Conservation (phyloP, 2,329 filamentous ascomycete species). For the Ceratocystis albifundus region DNA sequence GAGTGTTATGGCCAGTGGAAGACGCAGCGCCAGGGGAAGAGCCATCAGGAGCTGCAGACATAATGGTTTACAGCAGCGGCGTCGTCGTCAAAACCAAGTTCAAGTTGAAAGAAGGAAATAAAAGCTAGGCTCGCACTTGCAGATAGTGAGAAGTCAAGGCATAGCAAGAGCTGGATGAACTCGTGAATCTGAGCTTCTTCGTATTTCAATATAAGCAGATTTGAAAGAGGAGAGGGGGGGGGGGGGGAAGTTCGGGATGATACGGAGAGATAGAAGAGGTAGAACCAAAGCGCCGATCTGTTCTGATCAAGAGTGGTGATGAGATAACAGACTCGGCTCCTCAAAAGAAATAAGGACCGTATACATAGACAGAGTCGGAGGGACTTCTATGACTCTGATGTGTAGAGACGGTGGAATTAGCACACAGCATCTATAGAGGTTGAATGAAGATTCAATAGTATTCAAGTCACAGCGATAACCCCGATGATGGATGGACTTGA, state of each 20-base stretch:
- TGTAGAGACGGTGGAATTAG: background rate
- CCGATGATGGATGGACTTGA: background rate
- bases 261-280: background rate
- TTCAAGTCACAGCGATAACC: background rate
- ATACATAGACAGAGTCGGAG: background rate
- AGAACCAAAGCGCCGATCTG: background rate
- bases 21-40: slow-evolving; percentile 4
- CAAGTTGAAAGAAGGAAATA: background rate
- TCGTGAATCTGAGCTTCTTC: background rate
- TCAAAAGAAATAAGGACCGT: background rate
- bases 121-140: background rate
- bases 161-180: background rate
- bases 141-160: background rate
- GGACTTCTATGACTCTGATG: background rate
- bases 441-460: background rate
- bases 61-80: background rate
- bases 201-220: background rate
- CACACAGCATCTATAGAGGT: background rate
- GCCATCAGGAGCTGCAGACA: background rate
- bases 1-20: slow-evolving; percentile 1
- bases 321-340: background rate
- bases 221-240: too few relatives aligned
- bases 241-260: background rate
- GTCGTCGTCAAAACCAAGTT: background rate
- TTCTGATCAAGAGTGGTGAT: background rate